Evolutionary conservation across 371 early-diverging fungal genomes (phyloP).

Genomic region (Mycotypha africana): DNA sequence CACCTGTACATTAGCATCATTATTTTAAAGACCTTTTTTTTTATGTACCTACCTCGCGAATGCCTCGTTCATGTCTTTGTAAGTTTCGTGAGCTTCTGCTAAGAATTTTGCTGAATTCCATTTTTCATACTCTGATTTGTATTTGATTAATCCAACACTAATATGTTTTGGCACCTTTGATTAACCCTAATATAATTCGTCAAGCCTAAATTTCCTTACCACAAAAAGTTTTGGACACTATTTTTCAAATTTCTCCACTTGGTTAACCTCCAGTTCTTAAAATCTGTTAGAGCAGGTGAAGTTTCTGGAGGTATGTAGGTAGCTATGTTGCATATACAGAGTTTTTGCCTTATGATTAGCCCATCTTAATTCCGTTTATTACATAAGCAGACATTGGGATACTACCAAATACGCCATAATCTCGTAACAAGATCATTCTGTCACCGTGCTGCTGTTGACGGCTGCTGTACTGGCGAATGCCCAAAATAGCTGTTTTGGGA

Average conservation of each 20-base stretch:
- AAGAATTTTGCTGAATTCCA: slow-evolving; percentile 50
- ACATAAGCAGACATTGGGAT: background rate
- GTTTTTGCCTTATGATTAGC: too few species aligned
- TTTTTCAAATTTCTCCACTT: slow-evolving; percentile 49
- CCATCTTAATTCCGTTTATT: too few species aligned
- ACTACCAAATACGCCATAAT: slow-evolving; percentile 48
- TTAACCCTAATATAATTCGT: background rate
- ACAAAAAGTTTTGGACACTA: slow-evolving; percentile 40
- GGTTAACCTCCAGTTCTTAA: slow-evolving; percentile 40
- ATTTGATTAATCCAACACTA: slow-evolving; percentile 46
- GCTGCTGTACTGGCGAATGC: slow-evolving; percentile 18
- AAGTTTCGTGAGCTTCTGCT: slow-evolving; percentile 54
- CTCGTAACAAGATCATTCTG: slow-evolving; percentile 37
- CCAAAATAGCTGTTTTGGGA: slow-evolving; percentile 13
- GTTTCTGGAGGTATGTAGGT: slow-evolving; percentile 46
- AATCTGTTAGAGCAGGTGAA: slow-evolving; percentile 42
- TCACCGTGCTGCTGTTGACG: slow-evolving; percentile 16
- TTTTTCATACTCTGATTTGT: slow-evolving; percentile 45
- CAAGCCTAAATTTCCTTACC: too few species aligned
- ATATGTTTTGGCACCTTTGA: background rate
- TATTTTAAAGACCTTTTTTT: background rate
- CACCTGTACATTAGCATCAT: too few species aligned
- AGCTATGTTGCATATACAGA: too few species aligned
- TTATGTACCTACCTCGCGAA: slow-evolving; percentile 58
- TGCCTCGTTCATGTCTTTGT: slow-evolving; percentile 69